Evolutionary conservation across 192 early-diverging fungal species (phyloP).

Genomic region (Chytriomyces sp.): DNA sequence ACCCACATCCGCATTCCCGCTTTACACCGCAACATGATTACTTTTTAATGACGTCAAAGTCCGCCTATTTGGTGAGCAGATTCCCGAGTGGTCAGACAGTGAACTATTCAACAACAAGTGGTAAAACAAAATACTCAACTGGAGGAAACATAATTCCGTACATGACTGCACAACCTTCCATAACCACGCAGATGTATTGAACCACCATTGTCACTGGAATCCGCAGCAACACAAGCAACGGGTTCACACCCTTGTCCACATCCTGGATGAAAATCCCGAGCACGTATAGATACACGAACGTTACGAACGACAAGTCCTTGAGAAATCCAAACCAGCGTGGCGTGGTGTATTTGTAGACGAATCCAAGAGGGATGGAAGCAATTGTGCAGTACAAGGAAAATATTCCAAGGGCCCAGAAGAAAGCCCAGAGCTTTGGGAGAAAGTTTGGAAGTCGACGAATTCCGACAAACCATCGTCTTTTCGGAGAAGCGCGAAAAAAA

Average conservation of each 20-base stretch:
- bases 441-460: conserved; percentile 57
- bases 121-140: neutral
- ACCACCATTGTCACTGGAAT: conserved; percentile 55
- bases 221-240: conserved; percentile 45
- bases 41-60: conserved; percentile 65
- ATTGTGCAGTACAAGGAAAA: conserved; percentile 52
- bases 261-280: conserved; percentile 61
- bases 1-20: too few relatives aligned
- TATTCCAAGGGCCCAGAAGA: conserved; percentile 62
- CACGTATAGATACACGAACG: conserved; percentile 61
- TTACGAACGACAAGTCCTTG: conserved; percentile 59
- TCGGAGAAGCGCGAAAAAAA: neutral
- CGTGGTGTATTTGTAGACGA: conserved; percentile 42
- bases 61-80: conserved; percentile 10
- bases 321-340: conserved; percentile 62
- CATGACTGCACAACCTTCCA: conserved; percentile 57
- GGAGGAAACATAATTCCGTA: conserved; percentile 60
- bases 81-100: too few relatives aligned
- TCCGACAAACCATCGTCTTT: conserved; percentile 59
- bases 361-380: conserved; percentile 52
- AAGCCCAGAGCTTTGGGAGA: conserved; percentile 59
- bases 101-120: neutral
- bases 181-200: conserved; percentile 51
- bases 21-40: conserved; percentile 13
- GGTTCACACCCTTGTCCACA: conserved; percentile 54